Conservation (phyloP, 2,329 filamentous ascomycete genomes). For the Tolypocladium tropicale region DNA sequence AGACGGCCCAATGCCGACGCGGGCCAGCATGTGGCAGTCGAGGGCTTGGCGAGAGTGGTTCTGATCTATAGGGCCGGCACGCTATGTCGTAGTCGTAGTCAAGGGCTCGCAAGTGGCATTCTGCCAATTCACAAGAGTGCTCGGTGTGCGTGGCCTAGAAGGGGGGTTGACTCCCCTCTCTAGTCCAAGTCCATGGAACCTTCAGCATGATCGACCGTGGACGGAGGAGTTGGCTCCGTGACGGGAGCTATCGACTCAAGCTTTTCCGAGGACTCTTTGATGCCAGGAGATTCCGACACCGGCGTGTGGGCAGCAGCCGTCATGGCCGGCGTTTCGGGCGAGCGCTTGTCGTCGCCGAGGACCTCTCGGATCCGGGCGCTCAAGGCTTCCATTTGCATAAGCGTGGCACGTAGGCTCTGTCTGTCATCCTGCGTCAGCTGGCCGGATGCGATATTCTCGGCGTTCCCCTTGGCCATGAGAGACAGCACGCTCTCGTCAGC, state of each 20-base stretch:
- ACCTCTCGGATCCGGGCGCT: slow-evolving; percentile 28
- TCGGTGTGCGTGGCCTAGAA: not conserved
- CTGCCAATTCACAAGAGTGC: not conserved
- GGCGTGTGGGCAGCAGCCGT: slow-evolving; percentile 14
- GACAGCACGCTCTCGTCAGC: slow-evolving; percentile 34
- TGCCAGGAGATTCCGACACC: slow-evolving; percentile 12
- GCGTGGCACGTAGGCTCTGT: slow-evolving; percentile 35
- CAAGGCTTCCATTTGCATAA: slow-evolving; percentile 36
- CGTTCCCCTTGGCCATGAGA: slow-evolving; percentile 37
- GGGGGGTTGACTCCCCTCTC: not conserved
- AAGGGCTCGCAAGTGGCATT: not conserved
- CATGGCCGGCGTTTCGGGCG: slow-evolving; percentile 8
- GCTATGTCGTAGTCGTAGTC: not conserved
- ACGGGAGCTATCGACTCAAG: slow-evolving; percentile 16
- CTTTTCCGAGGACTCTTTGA: slow-evolving; percentile 16
- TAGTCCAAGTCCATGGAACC: slow-evolving; percentile 30
- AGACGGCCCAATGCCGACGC: not conserved
- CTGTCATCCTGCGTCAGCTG: slow-evolving; percentile 32
- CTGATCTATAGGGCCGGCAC: not conserved
- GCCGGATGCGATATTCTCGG: slow-evolving; percentile 28
- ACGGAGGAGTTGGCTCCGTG: slow-evolving; percentile 29
- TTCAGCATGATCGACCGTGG: slow-evolving; percentile 27
- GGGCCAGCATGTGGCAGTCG: not conserved
- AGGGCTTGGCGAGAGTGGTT: not conserved
- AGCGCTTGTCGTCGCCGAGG: slow-evolving; percentile 21